Evolutionary conservation across 164 flowering plant species (phyloP), one percentile per base, ranked within the genome.

Genomic region (Tetrastigma voinierianum): DNA sequence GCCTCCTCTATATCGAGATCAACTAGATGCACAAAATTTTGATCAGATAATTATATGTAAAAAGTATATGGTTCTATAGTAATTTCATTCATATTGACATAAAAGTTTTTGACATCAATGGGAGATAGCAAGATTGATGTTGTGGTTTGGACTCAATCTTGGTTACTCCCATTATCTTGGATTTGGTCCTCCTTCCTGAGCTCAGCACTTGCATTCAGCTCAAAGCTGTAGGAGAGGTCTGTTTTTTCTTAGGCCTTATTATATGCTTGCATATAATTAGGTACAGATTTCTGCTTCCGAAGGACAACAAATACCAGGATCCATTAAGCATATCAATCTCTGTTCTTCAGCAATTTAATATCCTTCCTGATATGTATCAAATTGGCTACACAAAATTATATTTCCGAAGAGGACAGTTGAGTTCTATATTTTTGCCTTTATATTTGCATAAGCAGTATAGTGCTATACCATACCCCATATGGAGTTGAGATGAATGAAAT

Each of bases 371-470:
- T 62, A 78, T 83, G 87, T 93, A 91, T 75, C 98, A 87, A 87
- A 87, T 93, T 82, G 98, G 98, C 23, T 96, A 84, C 66, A 90
- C 89, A 57, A 96, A 90, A 76, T 62, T 96, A 70, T 91, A 78
- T 80, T 87, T 96, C 68, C 83, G 91, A 46, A 79, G 85, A 21
- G 96, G 91, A 54, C 96, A 82, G 93, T 93, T 87, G 57, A 56
- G 62, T 71, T 57, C 14, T 23, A 20, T 55, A 44, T 6, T 44
- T 17, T 24, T 21, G 7, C 62, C 40, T 16, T 18, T 19, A 18
- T 13, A 3, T 21, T 6, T 10, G 9, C 2, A n/a, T n/a, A n/a
- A n/a, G 24, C 1, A 2, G 44, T 21, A 14, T 57, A 4, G 16
- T 51, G 17, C 48, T 13, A 44, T 19, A 17, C 14, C 7, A 21